These are phyloP conservation scores for Globisporangium takayamanum DNA, from an alignment of 352 stramenopile species.

Conservation along the genomic window DNA sequence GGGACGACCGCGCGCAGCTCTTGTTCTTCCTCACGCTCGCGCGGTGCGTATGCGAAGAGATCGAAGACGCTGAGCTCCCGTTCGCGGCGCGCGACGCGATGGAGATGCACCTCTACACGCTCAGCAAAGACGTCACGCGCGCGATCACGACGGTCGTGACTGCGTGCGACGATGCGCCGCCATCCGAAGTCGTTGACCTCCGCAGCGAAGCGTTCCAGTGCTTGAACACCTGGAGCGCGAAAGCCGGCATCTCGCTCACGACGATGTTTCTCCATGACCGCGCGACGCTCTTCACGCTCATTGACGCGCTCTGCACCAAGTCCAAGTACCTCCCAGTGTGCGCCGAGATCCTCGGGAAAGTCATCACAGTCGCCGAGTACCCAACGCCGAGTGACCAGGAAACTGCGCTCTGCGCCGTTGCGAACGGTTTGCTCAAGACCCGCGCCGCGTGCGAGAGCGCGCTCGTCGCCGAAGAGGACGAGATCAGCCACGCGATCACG, in stretches of 20 bases:
- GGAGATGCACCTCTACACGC: conserved; percentile 37
- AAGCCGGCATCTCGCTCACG: conserved; percentile 48
- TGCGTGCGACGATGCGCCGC: conserved; percentile 19
- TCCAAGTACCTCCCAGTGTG: conserved; percentile 38
- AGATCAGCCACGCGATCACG: conserved; percentile 53
- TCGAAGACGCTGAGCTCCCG: conserved; percentile 49
- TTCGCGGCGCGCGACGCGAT: conserved; percentile 61
- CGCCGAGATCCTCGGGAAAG: conserved; percentile 50
- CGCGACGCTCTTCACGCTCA: conserved; percentile 29
- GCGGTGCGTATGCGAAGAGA: conserved; percentile 61
- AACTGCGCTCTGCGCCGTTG: conserved; percentile 30
- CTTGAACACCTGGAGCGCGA: conserved; percentile 51
- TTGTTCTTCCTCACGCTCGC: conserved; percentile 48
- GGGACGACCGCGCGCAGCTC: conserved; percentile 26
- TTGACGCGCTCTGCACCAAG: conserved; percentile 43
- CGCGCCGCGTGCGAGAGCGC: conserved; percentile 42
- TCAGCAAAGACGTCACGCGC: conserved; percentile 39
- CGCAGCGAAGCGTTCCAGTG: conserved; percentile 52
- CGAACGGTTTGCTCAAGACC: conserved; percentile 39
- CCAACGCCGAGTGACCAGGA: conserved; percentile 39
- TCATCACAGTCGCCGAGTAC: conserved; percentile 56
- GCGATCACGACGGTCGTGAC: conserved; percentile 46
- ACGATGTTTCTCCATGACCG: conserved; percentile 38
- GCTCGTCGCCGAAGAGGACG: conserved; percentile 40
- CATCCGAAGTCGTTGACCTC: conserved; percentile 18